Percentiles rank a stretch among this genome's conserved stretches.
Conservation (phyloP, 176 grass and related monocot genomes). For the Dendrocalamus sinicus region DNA sequence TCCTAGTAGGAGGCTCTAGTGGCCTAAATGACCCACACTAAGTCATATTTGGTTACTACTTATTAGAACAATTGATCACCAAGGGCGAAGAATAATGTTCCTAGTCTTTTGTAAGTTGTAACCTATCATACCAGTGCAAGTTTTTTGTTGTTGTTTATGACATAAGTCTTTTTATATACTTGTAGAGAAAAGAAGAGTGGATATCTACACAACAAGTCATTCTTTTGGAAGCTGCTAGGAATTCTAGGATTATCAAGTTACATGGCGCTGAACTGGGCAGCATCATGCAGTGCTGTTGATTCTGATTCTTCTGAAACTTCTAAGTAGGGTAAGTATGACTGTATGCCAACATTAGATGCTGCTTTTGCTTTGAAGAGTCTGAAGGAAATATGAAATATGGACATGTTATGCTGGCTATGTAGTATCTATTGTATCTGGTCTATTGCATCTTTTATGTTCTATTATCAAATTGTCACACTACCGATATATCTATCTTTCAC, state of each 20-base stretch:
- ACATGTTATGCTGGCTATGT: no score
- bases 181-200: conserved; percentile 76
- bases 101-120: conserved; percentile 11
- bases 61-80: background rate
- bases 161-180: conserved; percentile 25
- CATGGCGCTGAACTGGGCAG: conserved; percentile 74
- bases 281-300: conserved; percentile 50
- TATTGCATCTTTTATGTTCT: no score
- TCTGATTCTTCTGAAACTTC: conserved; percentile 28
- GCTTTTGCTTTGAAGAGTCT: no score
- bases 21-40: background rate
- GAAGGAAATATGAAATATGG: no score
- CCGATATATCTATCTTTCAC: no score
- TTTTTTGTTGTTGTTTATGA: conserved; percentile 25
- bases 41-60: background rate
- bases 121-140: background rate
- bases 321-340: conserved; percentile 36
- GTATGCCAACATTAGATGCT: no score
- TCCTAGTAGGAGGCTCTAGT: conserved; percentile 8
- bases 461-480: background rate
- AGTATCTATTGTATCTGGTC: no score
- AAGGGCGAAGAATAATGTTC: conserved; percentile 26
- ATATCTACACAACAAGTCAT: conserved; percentile 73
- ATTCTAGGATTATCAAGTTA: conserved; percentile 48
- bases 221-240: conserved; percentile 71